Conservation (phyloP, 2,329 filamentous ascomycete species). For the Penicillium aurantiogriseum region DNA sequence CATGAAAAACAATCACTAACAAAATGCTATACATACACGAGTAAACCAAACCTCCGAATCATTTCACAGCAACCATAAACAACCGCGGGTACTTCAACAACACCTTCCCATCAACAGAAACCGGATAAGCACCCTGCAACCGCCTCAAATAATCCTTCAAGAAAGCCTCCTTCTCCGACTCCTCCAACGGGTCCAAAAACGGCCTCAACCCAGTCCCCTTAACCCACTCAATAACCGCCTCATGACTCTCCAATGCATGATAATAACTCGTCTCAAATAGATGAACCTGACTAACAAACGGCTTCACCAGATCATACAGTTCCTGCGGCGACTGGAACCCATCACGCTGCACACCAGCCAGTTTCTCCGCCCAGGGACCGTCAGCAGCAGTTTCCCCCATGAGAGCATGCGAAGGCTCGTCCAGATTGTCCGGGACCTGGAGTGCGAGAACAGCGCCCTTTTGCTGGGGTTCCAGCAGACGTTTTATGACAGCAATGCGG, state of each 20-base stretch:
- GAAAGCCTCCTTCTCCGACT: conserved; percentile 45
- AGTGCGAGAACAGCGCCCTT: conserved; percentile 54
- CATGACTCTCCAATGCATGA: conserved; percentile 51
- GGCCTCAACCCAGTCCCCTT: conserved; percentile 57
- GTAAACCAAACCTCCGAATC: not conserved
- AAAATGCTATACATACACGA: not conserved
- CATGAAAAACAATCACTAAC: not conserved
- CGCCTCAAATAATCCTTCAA: conserved; percentile 48
- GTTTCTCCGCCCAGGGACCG: conserved; percentile 40
- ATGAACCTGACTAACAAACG: conserved; percentile 46
- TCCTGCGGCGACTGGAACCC: conserved; percentile 49
- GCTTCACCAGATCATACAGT: conserved; percentile 52
- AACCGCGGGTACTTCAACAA: conserved; percentile 56
- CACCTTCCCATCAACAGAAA: conserved; percentile 53
- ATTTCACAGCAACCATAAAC: conserved; percentile 52
- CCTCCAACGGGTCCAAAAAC: conserved; percentile 51
- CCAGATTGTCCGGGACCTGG: conserved; percentile 55
- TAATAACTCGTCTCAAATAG: conserved; percentile 57
- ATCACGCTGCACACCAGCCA: conserved; percentile 44
- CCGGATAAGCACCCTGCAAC: conserved; percentile 47
- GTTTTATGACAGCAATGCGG: conserved; percentile 48
- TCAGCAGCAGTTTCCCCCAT: conserved; percentile 50
- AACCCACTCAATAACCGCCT: conserved; percentile 60
- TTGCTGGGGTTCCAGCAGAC: conserved; percentile 43
- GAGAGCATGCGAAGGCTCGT: conserved; percentile 49